Evolutionary conservation across 208 protist species (phyloP).

Genomic region (Wallacemonas sp.): DNA sequence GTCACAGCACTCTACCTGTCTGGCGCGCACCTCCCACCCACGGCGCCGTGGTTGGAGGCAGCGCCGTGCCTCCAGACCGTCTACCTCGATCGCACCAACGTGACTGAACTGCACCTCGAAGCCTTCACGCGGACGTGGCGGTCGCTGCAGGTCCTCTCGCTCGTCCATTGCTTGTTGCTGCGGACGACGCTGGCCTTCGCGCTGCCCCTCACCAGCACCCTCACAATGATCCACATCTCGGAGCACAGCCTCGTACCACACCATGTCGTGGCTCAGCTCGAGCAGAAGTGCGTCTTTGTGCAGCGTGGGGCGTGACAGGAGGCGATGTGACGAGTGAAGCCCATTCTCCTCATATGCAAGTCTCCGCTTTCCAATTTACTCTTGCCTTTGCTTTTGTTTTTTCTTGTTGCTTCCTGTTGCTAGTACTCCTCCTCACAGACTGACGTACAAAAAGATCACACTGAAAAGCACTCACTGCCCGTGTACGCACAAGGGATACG

Average conservation of each 20-base stretch:
- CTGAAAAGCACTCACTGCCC: too few species aligned
- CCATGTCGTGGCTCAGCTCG: not conserved
- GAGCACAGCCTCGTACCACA: not conserved
- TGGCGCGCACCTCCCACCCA: slow-evolving; percentile 15
- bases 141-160: slow-evolving; percentile 31
- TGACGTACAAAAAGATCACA: not conserved
- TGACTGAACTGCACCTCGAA: slow-evolving; percentile 39
- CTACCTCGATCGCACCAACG: slow-evolving; percentile 37
- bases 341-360: too few species aligned
- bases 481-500: too few species aligned
- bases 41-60: slow-evolving; percentile 39
- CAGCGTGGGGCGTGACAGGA: not conserved
- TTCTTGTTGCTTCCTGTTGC: slow-evolving; percentile 1
- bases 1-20: slow-evolving; percentile 18
- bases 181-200: slow-evolving; percentile 36
- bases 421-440: not conserved
- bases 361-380: too few species aligned
- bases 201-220: slow-evolving; percentile 21
- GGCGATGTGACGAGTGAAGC: not conserved
- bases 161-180: slow-evolving; percentile 35
- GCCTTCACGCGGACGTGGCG: slow-evolving; percentile 19
- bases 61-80: slow-evolving; percentile 29
- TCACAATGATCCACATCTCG: not conserved
- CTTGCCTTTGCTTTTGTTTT: not conserved
- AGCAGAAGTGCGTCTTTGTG: slow-evolving; percentile 2